Base-by-base conservation (phyloP, 768 basidiomycete species). In the Termitomyces titanicus region DNA sequence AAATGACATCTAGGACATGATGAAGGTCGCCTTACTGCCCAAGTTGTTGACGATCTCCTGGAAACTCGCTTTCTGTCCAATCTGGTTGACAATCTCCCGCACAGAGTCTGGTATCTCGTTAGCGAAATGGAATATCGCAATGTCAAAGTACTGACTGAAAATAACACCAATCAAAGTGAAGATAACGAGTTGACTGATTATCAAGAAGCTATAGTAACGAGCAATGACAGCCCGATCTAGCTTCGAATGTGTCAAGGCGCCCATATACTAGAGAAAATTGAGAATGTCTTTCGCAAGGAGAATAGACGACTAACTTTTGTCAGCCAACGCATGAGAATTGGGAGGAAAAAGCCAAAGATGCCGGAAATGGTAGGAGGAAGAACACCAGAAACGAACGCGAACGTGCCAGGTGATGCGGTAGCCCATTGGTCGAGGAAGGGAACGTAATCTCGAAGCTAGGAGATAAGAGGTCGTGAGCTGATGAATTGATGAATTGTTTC, bases 121-220 rank as follows among this genome's bases (percentile, higher is more conserved):
- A 40, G n/a, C 27, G 15, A 53, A 40, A 37, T 7, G 12, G n/a
- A 5, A 47, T 44, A 10, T 44, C 5, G 12, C 7, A 24, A 43
- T 27, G 10, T 12, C 2, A 10, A 47, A 27, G n/a, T 54, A 91
- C 90, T 86, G 70, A 92, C 91, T 88, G 74, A 94, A 94, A 54
- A 86, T 77, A 46, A 95, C 94, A 61, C 92, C 91, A 57, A 98
- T 86, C 55, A 96, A 71, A 15, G 92, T 96, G 77, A 98, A 99
- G 71, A 98, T 85, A 58, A 99, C 78, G 63, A 99, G 73, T 67
- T 98, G 94, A 48, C 89, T 92, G 71, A 97, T 88, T 55, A 98
- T 85, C 70, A 98, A 77, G 80, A 99, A 98, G 1, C 89, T 79
- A 66, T 88, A 98, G 72, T 98, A 98, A 47, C 94, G 85, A 18